These are phyloP conservation scores for Boletales sp. DNA, from an alignment of 768 basidiomycete species.

Conservation along the genomic window DNA sequence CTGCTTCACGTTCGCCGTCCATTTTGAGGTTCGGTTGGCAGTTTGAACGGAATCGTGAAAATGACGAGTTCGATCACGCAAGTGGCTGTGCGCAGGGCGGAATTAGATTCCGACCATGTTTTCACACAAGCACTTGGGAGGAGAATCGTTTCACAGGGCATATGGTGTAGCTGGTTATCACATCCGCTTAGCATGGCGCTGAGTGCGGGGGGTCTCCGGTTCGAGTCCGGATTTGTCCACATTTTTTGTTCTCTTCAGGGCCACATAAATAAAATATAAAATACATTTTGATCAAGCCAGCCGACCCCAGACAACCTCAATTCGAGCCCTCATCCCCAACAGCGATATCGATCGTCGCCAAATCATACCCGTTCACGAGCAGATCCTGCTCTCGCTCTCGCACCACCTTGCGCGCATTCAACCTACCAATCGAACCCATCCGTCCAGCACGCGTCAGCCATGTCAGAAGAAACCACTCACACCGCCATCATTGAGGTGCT, in stretches of 20 bases:
- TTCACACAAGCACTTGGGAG: neutral
- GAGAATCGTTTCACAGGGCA: constrained; percentile 15
- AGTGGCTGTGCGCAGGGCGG: constrained; percentile 19
- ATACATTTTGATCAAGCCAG: no score
- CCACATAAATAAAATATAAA: no score
- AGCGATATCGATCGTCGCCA: constrained; percentile 3
- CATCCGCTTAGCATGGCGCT: constrained; percentile 37
- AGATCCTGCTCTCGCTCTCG: constrained; percentile 2
- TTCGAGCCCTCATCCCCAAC: neutral
- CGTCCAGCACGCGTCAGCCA: no score
- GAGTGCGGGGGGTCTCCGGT: constrained; percentile 38
- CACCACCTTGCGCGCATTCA: constrained; percentile 7
- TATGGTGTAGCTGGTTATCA: constrained; percentile 41
- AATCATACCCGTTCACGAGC: neutral
- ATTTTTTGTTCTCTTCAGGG: neutral
- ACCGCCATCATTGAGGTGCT: constrained; percentile 14
- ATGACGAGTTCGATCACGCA: constrained; percentile 28
- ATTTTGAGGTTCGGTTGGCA: constrained; percentile 14
- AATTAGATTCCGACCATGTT: neutral
- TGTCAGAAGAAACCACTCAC: neutral
- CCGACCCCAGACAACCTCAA: no score
- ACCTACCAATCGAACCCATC: neutral
- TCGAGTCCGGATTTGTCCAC: constrained; percentile 39
- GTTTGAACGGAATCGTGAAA: constrained; percentile 20
- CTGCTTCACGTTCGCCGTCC: constrained; percentile 20